Base-by-base conservation (phyloP, 2,329 filamentous ascomycete genomes). In the Fonsecaea pedrosoi region DNA sequence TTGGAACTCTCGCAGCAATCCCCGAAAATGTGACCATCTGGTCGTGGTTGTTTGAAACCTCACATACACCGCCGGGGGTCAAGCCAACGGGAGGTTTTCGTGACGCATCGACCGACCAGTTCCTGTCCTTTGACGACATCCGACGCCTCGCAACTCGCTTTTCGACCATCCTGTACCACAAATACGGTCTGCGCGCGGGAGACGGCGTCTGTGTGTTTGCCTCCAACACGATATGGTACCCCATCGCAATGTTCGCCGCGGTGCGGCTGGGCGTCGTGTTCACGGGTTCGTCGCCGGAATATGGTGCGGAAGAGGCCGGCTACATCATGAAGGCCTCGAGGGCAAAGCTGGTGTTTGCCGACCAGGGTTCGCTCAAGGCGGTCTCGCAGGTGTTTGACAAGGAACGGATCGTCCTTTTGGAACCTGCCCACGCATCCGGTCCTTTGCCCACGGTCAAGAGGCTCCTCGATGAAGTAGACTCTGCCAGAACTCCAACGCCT, bases 161-260 rank as follows among this genome's bases (percentile, higher is more conserved):
- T 10, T 88, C 86, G 0, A 89, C 87, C 0, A 84, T 86, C 0
- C 77, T 90, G 15, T 81, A 83, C 6, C 83, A 80, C 64, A 81
- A 83, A 9, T 84, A 86, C 76, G 83, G 82, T 1, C 78, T 90
- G 38, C 73, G 81, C 42, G 72, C 80, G 9, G 84, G 83, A 1
- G 81, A 90, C 2, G 86, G 84, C 0, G 82, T 89, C 1, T 81
- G 85, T 0, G 77, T 90, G 1, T 90, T 89, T 76, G 84, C 83
- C 60, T 84, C 84, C 30, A 90, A 90, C 72, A 87, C 84, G 13
- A 84, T 90, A 62, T 89, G 86, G 86, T 89, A 89, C 72, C 87
- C 87, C 0, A 83, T 89, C 5, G 86, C 84, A 12, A 85, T 89
- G 80, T 82, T 86, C 63, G 82, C 83, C 0, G 82, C 83, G 2